A percentile compares a stretch with the other conserved stretches of the same genome.
Evolutionary conservation across 805 yeast species (phyloP).

Genomic region (Hanseniaspora nectarophila): DNA sequence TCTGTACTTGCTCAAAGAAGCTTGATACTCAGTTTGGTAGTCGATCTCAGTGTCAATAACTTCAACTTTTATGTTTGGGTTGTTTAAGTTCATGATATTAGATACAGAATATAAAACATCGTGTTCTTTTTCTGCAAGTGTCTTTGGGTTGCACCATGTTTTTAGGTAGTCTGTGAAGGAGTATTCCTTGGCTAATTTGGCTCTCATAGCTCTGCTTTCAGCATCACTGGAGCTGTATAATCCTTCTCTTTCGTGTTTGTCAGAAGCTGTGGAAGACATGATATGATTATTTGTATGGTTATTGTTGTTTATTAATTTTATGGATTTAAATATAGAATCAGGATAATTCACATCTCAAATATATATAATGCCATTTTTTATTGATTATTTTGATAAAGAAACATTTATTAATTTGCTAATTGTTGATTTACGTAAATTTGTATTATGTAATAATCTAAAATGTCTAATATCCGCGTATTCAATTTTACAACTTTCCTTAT

Average conservation of each 20-base stretch:
- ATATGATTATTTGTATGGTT: too few relatives aligned
- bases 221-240: not conserved
- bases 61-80: constrained; percentile 33
- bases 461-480: too few relatives aligned
- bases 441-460: too few relatives aligned
- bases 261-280: too few relatives aligned
- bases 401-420: too few relatives aligned
- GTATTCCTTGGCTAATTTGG: constrained; percentile 15
- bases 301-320: too few relatives aligned
- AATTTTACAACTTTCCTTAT: too few relatives aligned
- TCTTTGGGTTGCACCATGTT: constrained; percentile 35
- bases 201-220: not conserved
- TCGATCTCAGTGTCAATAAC: constrained; percentile 45
- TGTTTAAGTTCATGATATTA: constrained; percentile 45
- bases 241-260: not conserved
- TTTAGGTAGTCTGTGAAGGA: constrained; percentile 29
- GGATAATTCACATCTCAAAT: too few relatives aligned
- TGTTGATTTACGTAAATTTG: too few relatives aligned
- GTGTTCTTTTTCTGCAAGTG: constrained; percentile 33
- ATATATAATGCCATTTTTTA: too few relatives aligned
- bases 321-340: too few relatives aligned
- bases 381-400: too few relatives aligned
- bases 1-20: not conserved
- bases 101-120: constrained; percentile 47
- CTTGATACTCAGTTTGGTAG: constrained; percentile 7